Conservation (phyloP, 169 alveolate genomes). For the Plasmodium inui region DNA sequence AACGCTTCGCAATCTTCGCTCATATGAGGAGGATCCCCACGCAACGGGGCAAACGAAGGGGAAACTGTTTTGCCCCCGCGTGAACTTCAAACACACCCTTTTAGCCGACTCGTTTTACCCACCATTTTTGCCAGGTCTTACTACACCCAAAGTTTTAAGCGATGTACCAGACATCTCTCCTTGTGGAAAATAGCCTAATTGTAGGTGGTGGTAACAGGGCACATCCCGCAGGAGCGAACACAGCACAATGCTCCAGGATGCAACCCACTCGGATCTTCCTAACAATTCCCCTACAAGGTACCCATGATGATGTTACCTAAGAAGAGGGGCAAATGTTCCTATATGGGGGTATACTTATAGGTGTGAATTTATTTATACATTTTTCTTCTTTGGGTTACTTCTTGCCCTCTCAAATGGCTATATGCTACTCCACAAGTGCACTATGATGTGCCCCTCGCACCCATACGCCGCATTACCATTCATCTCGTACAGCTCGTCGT, state of each 20-base stretch:
- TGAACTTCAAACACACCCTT: background rate
- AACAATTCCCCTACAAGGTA: background rate
- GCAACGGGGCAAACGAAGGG: background rate
- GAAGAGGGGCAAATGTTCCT: background rate
- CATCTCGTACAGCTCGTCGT: conserved; percentile 33
- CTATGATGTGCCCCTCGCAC: background rate
- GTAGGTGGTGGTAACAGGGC: background rate
- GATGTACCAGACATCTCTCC: background rate
- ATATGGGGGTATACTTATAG: background rate
- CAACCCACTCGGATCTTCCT: background rate
- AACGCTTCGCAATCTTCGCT: background rate
- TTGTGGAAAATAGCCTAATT: background rate
- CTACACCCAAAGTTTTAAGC: background rate
- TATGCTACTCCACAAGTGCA: background rate
- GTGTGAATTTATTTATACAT: background rate
- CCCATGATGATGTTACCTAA: conserved; percentile 60
- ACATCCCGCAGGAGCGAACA: background rate
- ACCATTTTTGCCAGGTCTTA: background rate
- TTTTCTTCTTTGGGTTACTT: background rate
- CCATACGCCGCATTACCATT: conserved; percentile 8
- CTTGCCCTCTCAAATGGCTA: background rate
- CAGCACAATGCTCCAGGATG: background rate
- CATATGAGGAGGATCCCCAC: background rate
- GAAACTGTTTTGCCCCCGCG: background rate
- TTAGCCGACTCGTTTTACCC: background rate